Conservation (phyloP, 2,329 filamentous ascomycete genomes). For the Xenoacremonium recifei region DNA sequence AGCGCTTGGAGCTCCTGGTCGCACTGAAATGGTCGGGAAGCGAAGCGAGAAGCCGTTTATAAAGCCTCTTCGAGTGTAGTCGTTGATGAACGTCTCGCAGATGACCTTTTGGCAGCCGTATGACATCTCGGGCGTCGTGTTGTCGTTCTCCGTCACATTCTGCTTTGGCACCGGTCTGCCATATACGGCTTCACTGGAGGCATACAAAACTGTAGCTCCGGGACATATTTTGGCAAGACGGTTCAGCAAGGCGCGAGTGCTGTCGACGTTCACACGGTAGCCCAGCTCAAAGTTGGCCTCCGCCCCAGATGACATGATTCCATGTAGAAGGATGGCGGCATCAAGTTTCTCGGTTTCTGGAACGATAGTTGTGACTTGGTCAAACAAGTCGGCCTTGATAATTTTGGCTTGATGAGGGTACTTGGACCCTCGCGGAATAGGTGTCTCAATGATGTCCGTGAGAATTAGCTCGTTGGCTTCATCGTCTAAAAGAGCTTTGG, state of each 20-base stretch:
- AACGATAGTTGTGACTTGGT: conserved; percentile 1
- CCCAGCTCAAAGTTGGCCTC: conserved; percentile 56
- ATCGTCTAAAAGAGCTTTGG: conserved; percentile 46
- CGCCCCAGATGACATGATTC: conserved; percentile 61
- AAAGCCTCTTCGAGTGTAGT: conserved; percentile 44
- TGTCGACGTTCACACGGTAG: conserved; percentile 53
- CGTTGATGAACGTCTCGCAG: conserved; percentile 41
- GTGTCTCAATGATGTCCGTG: conserved; percentile 53
- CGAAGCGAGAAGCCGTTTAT: conserved; percentile 55
- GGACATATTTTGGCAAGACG: conserved; percentile 41
- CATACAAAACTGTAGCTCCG: conserved; percentile 54
- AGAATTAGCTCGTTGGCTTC: conserved; percentile 42
- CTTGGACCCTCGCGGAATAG: conserved; percentile 37
- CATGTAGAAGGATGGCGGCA: conserved; percentile 57
- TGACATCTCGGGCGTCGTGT: conserved; percentile 53
- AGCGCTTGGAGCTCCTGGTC: conserved; percentile 55
- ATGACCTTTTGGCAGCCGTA: conserved; percentile 62
- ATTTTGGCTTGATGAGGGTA: conserved; percentile 24
- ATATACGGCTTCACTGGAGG: conserved; percentile 58
- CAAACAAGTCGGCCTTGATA: conserved; percentile 7
- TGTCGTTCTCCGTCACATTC: conserved; percentile 34
- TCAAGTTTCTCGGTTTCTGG: conserved; percentile 26
- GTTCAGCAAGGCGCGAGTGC: conserved; percentile 52
- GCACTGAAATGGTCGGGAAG: conserved; percentile 58
- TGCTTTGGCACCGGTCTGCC: conserved; percentile 49